phyloP scores from a whole-genome alignment of 2,329 filamentous ascomycete genomes.

The Claviceps pusilla region DNA sequence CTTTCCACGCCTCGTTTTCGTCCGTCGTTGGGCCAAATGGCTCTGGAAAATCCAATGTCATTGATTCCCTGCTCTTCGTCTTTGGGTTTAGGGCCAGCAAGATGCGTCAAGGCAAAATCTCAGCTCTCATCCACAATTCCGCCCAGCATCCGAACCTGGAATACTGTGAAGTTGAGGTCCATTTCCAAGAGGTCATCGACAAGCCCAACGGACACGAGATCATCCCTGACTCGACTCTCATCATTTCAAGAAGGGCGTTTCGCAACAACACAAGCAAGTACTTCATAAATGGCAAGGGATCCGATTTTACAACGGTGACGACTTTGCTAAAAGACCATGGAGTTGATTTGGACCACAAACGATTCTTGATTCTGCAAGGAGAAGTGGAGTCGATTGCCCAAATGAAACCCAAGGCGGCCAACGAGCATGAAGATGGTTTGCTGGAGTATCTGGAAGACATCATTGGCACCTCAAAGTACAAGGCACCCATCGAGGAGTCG shows the following conservation, averaged over 20 bases:
- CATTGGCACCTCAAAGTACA: slow-evolving; percentile 97
- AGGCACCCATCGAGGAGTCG: slow-evolving; percentile 88
- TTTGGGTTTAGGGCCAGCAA: slow-evolving; percentile 98
- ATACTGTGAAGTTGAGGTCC: slow-evolving; percentile 87
- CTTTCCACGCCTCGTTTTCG: slow-evolving; percentile 93
- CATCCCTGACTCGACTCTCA: slow-evolving; percentile 67
- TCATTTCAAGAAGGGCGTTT: slow-evolving; percentile 87
- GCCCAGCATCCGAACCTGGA: slow-evolving; percentile 73
- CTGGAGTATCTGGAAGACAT: slow-evolving; percentile 97
- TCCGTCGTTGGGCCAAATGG: slow-evolving; percentile 96
- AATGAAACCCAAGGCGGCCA: slow-evolving; percentile 93
- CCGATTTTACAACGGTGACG: slow-evolving; percentile 85
- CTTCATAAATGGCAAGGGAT: slow-evolving; percentile 81
- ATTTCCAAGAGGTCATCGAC: slow-evolving; percentile 92
- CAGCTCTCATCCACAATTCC: slow-evolving; percentile 93
- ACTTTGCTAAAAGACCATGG: slow-evolving; percentile 74
- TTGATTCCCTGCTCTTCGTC: slow-evolving; percentile 95
- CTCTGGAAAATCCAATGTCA: slow-evolving; percentile 97
- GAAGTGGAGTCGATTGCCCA: slow-evolving; percentile 98
- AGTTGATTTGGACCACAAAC: slow-evolving; percentile 93
- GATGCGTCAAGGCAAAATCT: slow-evolving; percentile 98
- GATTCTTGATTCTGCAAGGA: slow-evolving; percentile 91
- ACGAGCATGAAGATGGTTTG: slow-evolving; percentile 90
- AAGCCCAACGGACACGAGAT: slow-evolving; percentile 59
- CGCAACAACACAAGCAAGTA: slow-evolving; percentile 98